A percentile compares a stretch with the other conserved stretches of the same genome.
Evolutionary conservation across 2,329 filamentous ascomycete species (phyloP).

Genomic region (Bipolaris zeicola): DNA sequence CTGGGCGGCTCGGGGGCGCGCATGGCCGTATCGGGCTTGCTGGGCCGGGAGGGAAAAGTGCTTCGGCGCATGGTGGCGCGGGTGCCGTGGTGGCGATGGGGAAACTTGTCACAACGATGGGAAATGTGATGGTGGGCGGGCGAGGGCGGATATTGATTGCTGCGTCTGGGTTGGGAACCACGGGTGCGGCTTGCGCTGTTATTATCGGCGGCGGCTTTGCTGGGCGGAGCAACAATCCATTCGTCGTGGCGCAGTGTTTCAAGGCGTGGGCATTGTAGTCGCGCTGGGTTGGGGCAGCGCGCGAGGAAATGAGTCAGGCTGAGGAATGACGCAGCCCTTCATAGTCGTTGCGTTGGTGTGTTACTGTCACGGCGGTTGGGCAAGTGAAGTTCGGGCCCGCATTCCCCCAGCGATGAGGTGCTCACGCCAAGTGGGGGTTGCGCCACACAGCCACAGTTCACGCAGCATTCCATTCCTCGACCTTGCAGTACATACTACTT

Average conservation of each 20-base stretch:
- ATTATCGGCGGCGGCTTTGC: conserved; percentile 25
- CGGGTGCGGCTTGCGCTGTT: conserved; percentile 16
- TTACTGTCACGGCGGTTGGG: conserved; percentile 22
- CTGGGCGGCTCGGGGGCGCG: conserved; percentile 38
- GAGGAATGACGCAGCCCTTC: conserved; percentile 29
- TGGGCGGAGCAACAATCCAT: conserved; percentile 34
- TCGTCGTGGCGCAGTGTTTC: conserved; percentile 23
- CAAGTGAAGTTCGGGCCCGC: conserved; percentile 21
- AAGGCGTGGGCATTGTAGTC: conserved; percentile 35
- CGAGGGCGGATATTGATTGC: conserved; percentile 3
- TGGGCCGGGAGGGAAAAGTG: conserved; percentile 36
- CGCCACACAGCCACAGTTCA: conserved; percentile 20
- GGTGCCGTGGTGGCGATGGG: conserved; percentile 11
- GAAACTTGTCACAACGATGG: conserved; percentile 13
- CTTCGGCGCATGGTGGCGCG: conserved; percentile 39
- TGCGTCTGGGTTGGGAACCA: conserved; percentile 14
- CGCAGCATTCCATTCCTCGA: no score
- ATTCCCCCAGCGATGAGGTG: conserved; percentile 16
- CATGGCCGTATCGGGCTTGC: conserved; percentile 32
- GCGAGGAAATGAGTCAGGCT: conserved; percentile 26
- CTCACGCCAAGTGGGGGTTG: conserved; percentile 23
- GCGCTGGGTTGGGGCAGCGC: conserved; percentile 31
- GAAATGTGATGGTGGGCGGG: conserved; percentile 8
- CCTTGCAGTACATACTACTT: no score
- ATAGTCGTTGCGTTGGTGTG: conserved; percentile 13